Percentiles rank a stretch among this genome's conserved stretches.
Conservation (phyloP, 164 flowering plant species). For the Nymphaea colorata region DNA sequence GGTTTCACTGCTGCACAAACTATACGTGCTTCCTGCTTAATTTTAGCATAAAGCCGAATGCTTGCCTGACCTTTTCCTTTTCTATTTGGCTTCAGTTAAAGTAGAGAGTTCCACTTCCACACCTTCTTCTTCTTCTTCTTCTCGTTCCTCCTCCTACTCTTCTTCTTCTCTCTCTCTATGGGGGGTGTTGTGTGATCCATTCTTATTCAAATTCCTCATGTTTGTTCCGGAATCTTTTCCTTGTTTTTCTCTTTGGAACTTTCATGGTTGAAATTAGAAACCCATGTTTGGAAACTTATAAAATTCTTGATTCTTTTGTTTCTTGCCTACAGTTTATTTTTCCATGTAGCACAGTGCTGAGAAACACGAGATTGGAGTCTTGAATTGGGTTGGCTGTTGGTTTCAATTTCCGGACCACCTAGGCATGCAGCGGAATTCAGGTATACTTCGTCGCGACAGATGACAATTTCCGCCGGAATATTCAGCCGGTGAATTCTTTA, state of each 20-base stretch:
- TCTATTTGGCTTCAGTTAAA: conserved; percentile 60
- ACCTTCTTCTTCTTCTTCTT: not conserved
- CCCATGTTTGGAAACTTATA: not conserved
- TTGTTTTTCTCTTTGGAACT: not conserved
- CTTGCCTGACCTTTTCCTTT: conserved; percentile 38
- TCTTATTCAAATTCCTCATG: not conserved
- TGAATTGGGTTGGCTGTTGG: not conserved
- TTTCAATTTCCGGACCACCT: not conserved
- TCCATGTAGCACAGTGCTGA: not conserved
- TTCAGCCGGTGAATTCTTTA: not conserved
- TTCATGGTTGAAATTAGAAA: not conserved
- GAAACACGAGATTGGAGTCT: not conserved
- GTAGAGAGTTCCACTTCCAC: conserved; percentile 16
- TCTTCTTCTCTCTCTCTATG: conserved; percentile 1
- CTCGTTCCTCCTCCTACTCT: not conserved
- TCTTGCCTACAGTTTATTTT: not conserved
- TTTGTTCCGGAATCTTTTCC: not conserved
- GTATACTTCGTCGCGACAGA: not conserved
- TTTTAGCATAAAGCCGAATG: conserved; percentile 17
- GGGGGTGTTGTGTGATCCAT: not conserved
- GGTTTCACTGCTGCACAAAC: not conserved
- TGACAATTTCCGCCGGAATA: not conserved
- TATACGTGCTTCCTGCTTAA: not conserved
- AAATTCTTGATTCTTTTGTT: not conserved
- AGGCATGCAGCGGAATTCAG: not conserved